Percentiles rank a stretch among this genome's conserved stretches.
Evolutionary conservation across 1,284 basidiomycete genomes (phyloP).

Genomic region (Ustilago sp.): DNA sequence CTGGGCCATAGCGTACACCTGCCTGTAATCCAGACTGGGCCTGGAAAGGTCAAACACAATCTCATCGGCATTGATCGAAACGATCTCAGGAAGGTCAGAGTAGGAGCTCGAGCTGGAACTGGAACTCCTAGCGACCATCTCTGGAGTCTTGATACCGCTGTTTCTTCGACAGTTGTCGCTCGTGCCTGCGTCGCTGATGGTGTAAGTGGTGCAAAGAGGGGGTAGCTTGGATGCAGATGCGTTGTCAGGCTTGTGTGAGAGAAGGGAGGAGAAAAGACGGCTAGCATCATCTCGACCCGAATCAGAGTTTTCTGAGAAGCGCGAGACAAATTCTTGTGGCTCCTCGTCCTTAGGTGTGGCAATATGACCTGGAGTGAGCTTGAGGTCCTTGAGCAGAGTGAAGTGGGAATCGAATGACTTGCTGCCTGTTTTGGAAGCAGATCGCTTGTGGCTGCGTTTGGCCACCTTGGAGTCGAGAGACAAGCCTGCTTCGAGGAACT

Average conservation of each 20-base stretch:
- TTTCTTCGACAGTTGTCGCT: neutral
- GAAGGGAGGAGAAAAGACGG: neutral
- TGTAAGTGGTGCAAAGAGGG: neutral
- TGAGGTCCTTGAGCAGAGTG: slow-evolving; percentile 2
- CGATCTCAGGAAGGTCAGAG: slow-evolving; percentile 25
- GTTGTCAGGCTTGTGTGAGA: slow-evolving; percentile 14
- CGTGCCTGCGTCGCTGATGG: neutral
- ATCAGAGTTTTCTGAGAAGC: slow-evolving; percentile 31
- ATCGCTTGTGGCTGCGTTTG: slow-evolving; percentile 22
- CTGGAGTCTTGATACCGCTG: slow-evolving; percentile 14
- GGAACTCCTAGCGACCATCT: slow-evolving; percentile 23
- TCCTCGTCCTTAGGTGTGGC: slow-evolving; percentile 5
- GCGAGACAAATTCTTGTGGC: slow-evolving; percentile 8
- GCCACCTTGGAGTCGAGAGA: slow-evolving; percentile 30
- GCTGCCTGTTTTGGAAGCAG: slow-evolving; percentile 9
- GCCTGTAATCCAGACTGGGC: slow-evolving; percentile 16
- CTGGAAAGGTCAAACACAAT: slow-evolving; percentile 34
- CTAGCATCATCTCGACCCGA: slow-evolving; percentile 15
- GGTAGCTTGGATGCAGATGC: slow-evolving; percentile 6
- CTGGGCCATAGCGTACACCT: slow-evolving; percentile 21
- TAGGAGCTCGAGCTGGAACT: slow-evolving; percentile 22
- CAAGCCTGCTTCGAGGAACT: slow-evolving; percentile 22
- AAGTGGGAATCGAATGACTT: slow-evolving; percentile 5
- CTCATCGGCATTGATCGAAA: slow-evolving; percentile 11
- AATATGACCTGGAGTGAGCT: slow-evolving; percentile 27